A percentile compares a stretch with the other conserved stretches of the same genome.
These are phyloP conservation scores for Aegilops sharonensis DNA, from an alignment of 176 grass and related monocot genomes.

Conservation along the genomic window DNA sequence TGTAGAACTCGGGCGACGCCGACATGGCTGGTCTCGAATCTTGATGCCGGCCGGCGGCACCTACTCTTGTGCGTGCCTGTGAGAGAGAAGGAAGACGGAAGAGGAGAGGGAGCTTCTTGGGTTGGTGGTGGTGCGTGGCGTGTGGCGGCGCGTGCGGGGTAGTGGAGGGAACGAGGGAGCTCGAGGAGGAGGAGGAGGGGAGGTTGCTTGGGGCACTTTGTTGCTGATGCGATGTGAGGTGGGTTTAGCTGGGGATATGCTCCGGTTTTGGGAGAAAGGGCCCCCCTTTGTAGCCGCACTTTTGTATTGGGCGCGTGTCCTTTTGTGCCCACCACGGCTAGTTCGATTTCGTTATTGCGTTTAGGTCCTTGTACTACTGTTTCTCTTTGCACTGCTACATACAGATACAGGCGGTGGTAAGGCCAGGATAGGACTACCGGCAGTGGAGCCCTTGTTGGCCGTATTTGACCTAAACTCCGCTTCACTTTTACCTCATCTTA, in stretches of 20 bases:
- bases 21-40: slow-evolving; percentile 34
- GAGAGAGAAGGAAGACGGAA: not conserved
- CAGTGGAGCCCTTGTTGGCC: not conserved
- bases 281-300: slow-evolving; percentile 28
- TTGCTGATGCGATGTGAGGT: not conserved
- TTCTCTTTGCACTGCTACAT: not conserved
- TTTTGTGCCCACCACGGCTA: slow-evolving; percentile 28
- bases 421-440: no score
- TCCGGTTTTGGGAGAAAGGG: slow-evolving; percentile 31
- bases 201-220: slow-evolving; percentile 25
- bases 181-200: not conserved
- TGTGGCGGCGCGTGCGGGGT: not conserved
- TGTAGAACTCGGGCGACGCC: slow-evolving; percentile 74
- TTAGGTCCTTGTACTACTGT: slow-evolving; percentile 22
- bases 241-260: slow-evolving; percentile 41
- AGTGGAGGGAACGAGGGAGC: slow-evolving; percentile 4
- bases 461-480: not conserved
- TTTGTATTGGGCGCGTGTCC: slow-evolving; percentile 37
- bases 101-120: not conserved
- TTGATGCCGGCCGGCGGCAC: not conserved
- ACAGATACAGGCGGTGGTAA: not conserved
- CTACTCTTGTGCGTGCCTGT: not conserved
- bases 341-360: slow-evolving; percentile 17
- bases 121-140: not conserved
- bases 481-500: not conserved